Base-by-base conservation (phyloP, 306 rosid species). In the Prinsepia uniflora region DNA sequence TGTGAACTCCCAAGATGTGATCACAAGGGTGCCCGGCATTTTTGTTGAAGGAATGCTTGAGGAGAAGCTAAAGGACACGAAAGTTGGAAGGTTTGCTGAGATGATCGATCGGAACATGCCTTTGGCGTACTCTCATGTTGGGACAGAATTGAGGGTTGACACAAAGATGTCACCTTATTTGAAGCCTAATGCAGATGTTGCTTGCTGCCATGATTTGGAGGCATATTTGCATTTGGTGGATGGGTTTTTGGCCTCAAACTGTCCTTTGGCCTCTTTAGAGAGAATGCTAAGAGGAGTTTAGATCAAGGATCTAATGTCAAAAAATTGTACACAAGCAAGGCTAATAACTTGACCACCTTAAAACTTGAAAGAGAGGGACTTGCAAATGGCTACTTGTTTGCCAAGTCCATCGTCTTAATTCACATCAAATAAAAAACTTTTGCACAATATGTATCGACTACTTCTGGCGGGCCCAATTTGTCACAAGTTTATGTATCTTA, bases 221-320 rank as follows among this genome's bases (percentile, higher is more conserved):
- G 99, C 99, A 5, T 95, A 95, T 61, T 54, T 95, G 53, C 99
- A 95, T 62, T 53, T 95, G 76, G 99, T 95, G 75, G 99, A 95
- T 71, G 99, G 99, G 5, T 95, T 82, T 48, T 8, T 86, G 86
- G 94, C 99, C 0, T 91, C 99, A 0, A 89, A 91, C 50, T 82
- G 89, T 77, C 99, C 99, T n/a, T n/a, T n/a, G n/a, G n/a, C n/a
- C n/a, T n/a, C 0, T 95, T 95, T 15, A 84, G 99, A 34, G 48
- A 89, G 7, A 91, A 91, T 48, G 99, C 99, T 0, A 95, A 95
- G 81, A 80, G 99, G 9, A 95, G 97, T 50, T 65, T 95, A 65
- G 96, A 95, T 65, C 99, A 95, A 45, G 70, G 82, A 7, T 73
- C 92, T 3, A 95, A 95, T 63, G 83, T 95, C 10, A 95, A 95